These are phyloP conservation scores for Mycotypha africana DNA, from an alignment of 371 early-diverging fungal species.

Conservation along the genomic window DNA sequence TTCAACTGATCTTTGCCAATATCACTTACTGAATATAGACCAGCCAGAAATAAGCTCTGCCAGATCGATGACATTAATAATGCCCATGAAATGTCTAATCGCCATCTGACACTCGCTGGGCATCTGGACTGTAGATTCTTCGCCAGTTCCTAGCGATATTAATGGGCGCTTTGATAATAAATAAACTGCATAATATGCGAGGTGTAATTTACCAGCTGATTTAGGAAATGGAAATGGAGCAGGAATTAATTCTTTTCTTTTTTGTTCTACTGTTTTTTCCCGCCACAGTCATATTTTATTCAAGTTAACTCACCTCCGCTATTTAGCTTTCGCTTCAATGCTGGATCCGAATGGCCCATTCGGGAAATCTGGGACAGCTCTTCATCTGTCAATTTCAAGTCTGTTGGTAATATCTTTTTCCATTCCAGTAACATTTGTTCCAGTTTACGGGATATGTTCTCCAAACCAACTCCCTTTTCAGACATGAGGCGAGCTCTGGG, in stretches of 20 bases:
- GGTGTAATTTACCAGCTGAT: slow-evolving; percentile 23
- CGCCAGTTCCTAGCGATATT: slow-evolving; percentile 10
- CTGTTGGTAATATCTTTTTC: slow-evolving; percentile 18
- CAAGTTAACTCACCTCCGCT: slow-evolving; percentile 17
- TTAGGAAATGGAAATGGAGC: background rate
- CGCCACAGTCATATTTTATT: background rate
- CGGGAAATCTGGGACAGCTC: slow-evolving; percentile 15
- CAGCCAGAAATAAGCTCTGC: slow-evolving; percentile 20
- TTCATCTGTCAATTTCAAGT: slow-evolving; percentile 10
- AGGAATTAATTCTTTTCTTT: background rate
- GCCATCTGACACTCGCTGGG: slow-evolving; percentile 17
- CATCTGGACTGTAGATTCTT: slow-evolving; percentile 6
- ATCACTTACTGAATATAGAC: slow-evolving; percentile 28
- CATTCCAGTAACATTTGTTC: slow-evolving; percentile 23
- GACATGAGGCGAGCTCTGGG: slow-evolving; percentile 24
- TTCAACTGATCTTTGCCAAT: too few species aligned
- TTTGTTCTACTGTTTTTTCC: background rate
- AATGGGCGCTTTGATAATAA: slow-evolving; percentile 21
- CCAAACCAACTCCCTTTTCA: slow-evolving; percentile 16
- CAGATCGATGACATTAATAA: slow-evolving; percentile 16
- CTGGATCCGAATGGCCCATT: slow-evolving; percentile 5
- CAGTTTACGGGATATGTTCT: slow-evolving; percentile 16
- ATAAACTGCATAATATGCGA: slow-evolving; percentile 18
- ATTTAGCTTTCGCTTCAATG: slow-evolving; percentile 20
- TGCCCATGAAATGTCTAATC: slow-evolving; percentile 9